A percentile compares a stretch with the other conserved stretches of the same genome.
These are phyloP conservation scores for Cladorrhinum sp. DNA, from an alignment of 2,329 filamentous ascomycete genomes.

Conservation along the genomic window DNA sequence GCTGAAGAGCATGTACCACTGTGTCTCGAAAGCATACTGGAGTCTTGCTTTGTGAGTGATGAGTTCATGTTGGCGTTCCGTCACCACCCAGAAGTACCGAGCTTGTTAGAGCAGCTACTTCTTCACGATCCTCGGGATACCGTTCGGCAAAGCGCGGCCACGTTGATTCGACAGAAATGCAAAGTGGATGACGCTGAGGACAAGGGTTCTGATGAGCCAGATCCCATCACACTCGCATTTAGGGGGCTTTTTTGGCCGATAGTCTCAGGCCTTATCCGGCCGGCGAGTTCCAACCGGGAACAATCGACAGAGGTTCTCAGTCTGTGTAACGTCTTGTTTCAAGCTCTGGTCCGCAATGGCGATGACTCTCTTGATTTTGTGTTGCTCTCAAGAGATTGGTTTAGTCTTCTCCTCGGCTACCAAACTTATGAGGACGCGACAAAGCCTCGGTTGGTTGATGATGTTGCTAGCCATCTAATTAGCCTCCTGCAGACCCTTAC, in stretches of 20 bases:
- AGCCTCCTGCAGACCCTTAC: constrained; percentile 33
- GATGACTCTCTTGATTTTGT: constrained; percentile 32
- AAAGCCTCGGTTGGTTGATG: constrained; percentile 36
- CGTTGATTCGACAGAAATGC: constrained; percentile 34
- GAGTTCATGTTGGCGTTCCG: constrained; percentile 41
- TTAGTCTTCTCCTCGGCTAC: constrained; percentile 30
- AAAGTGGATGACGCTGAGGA: not conserved
- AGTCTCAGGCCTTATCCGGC: constrained; percentile 37
- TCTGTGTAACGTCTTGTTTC: constrained; percentile 41
- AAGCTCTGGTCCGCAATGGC: constrained; percentile 36
- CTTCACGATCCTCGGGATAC: constrained; percentile 36
- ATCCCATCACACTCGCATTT: constrained; percentile 38
- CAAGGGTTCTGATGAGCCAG: constrained; percentile 14
- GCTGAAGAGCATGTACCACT: constrained; percentile 34
- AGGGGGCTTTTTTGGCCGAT: constrained; percentile 48
- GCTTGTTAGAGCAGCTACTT: constrained; percentile 36
- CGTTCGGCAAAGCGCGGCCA: constrained; percentile 37
- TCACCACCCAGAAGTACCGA: constrained; percentile 27
- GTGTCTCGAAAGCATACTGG: constrained; percentile 40
- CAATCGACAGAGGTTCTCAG: constrained; percentile 47
- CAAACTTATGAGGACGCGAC: constrained; percentile 39
- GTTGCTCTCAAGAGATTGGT: constrained; percentile 28
- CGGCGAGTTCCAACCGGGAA: constrained; percentile 32
- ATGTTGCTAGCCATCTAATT: constrained; percentile 37
- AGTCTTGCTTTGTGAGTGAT: constrained; percentile 38